These are phyloP conservation scores for Pueraria montana DNA, from an alignment of 306 rosid genomes.

Conservation along the genomic window DNA sequence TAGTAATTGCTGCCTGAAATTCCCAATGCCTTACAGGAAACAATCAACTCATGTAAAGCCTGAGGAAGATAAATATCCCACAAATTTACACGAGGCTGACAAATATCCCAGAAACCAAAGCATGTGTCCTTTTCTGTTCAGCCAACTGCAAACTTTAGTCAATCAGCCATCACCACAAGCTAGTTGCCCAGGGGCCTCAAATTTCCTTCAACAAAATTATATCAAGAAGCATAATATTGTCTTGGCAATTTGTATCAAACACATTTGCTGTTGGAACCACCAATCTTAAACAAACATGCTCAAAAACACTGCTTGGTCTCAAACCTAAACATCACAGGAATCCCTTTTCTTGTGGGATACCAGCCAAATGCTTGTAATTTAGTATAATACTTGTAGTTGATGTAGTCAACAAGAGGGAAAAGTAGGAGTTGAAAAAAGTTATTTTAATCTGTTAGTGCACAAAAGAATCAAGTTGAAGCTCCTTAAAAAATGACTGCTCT, in stretches of 20 bases:
- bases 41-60: background rate
- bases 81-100: background rate
- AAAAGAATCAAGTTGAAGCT: constrained; percentile 46
- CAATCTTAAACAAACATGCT: background rate
- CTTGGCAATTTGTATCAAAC: background rate
- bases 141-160: constrained; percentile 22
- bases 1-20: constrained; percentile 25
- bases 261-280: background rate
- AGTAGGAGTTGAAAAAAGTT: constrained; percentile 28
- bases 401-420: constrained; percentile 18
- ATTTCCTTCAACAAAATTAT: background rate
- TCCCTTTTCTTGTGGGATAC: constrained; percentile 32
- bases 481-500: constrained; percentile 70
- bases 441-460: constrained; percentile 14
- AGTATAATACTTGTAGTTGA: background rate
- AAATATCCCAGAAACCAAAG: constrained; percentile 31
- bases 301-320: constrained; percentile 10
- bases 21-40: background rate
- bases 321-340: constrained; percentile 29
- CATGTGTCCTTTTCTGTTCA: constrained; percentile 23
- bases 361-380: constrained; percentile 17
- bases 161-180: background rate
- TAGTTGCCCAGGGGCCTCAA: background rate
- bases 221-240: background rate
- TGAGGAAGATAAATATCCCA: constrained; percentile 23